Evolutionary conservation across 2,329 filamentous ascomycete species (phyloP).

Genomic region (Aspergillus sergii): DNA sequence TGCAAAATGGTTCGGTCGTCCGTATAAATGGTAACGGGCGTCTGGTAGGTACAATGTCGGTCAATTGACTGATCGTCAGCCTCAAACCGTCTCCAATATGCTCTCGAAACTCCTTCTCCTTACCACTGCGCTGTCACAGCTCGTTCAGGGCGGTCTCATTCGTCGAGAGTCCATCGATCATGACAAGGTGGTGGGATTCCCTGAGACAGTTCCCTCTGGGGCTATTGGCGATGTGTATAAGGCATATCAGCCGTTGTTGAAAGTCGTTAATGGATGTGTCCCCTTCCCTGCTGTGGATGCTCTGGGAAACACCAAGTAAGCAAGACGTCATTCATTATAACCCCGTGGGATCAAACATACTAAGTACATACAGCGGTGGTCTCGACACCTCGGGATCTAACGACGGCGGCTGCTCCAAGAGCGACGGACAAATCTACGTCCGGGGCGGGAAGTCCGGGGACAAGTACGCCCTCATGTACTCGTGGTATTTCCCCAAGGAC

Average conservation of each 20-base stretch:
- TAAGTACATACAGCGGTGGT: conserved; percentile 41
- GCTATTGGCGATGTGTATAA: conserved; percentile 53
- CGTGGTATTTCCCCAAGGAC: conserved; percentile 57
- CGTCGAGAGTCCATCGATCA: conserved; percentile 48
- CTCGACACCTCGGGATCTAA: conserved; percentile 45
- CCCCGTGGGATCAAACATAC: neutral
- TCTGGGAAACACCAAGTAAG: conserved; percentile 59
- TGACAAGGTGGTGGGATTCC: conserved; percentile 56
- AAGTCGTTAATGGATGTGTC: conserved; percentile 63
- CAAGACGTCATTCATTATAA: neutral
- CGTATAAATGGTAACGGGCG: neutral
- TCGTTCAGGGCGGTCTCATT: conserved; percentile 9
- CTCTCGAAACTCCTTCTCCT: conserved; percentile 9
- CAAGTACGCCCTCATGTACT: conserved; percentile 55
- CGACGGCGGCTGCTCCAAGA: conserved; percentile 35
- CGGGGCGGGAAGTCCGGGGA: conserved; percentile 46
- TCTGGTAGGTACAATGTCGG: neutral
- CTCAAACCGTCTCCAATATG: neutral
- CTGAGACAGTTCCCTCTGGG: conserved; percentile 54
- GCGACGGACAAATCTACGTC: conserved; percentile 54
- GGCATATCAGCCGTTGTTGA: conserved; percentile 59
- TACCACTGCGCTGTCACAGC: conserved; percentile 4
- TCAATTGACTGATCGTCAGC: neutral
- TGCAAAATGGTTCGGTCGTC: neutral
- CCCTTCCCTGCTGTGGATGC: conserved; percentile 65